Evolutionary conservation across 495 filamentous ascomycete genomes (phyloP).

Genomic region (Hypomontagnella monticulosa): DNA sequence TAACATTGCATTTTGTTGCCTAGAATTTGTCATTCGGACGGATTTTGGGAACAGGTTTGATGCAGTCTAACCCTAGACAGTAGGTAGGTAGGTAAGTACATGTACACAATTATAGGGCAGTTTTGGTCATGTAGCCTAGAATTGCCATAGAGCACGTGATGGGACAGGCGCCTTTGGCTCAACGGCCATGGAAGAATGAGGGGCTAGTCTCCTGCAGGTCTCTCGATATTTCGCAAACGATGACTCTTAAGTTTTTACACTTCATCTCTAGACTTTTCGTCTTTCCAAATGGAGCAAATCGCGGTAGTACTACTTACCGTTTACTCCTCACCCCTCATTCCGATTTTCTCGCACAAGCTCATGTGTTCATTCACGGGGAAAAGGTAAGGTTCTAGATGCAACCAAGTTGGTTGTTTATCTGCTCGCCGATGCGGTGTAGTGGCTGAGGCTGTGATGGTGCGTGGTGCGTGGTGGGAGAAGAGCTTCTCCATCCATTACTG

Average conservation of each 20-base stretch:
- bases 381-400: constrained; percentile 27
- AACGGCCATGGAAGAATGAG: constrained; percentile 20
- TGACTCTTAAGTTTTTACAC: constrained; percentile 32
- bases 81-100: background rate
- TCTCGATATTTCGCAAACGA: constrained; percentile 2
- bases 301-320: constrained; percentile 4
- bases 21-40: background rate
- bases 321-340: background rate
- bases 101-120: no score
- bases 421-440: constrained; percentile 1
- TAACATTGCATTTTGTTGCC: constrained; percentile 13
- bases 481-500: background rate
- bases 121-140: constrained; percentile 20
- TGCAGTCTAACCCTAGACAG: no score
- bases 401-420: background rate
- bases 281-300: background rate
- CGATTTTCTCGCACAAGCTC: background rate
- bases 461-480: background rate
- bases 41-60: no score
- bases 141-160: constrained; percentile 21
- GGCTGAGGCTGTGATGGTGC: constrained; percentile 6
- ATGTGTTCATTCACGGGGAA: constrained; percentile 14
- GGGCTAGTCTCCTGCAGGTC: constrained; percentile 5
- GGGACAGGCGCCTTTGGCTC: constrained; percentile 5
- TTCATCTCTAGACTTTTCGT: background rate